These are phyloP conservation scores for Eutreptiella sp. DNA, from an alignment of 208 protist species.

Conservation along the genomic window DNA sequence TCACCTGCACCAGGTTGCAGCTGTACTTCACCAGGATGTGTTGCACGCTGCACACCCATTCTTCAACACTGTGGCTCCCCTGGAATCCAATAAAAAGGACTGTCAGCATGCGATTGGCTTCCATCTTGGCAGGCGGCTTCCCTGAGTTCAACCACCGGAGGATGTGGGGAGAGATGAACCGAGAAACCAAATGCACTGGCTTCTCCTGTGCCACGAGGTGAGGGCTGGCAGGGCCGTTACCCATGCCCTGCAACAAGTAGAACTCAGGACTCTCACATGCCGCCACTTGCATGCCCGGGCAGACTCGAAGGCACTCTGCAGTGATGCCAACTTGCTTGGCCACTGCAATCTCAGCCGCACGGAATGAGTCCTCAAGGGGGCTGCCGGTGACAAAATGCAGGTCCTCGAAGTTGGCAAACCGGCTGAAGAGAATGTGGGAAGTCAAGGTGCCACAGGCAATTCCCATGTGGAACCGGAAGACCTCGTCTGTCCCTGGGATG, in stretches of 20 bases:
- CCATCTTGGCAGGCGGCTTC: not conserved
- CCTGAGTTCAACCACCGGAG: not conserved
- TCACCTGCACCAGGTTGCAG: not conserved
- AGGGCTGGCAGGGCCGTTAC: too few species aligned
- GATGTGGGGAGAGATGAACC: not conserved
- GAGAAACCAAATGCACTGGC: not conserved
- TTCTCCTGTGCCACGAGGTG: too few species aligned
- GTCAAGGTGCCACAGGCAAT: not conserved
- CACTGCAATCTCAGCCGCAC: not conserved
- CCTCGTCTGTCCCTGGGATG: not conserved
- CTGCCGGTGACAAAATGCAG: not conserved
- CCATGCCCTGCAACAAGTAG: too few species aligned
- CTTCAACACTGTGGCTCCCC: too few species aligned
- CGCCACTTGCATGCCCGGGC: not conserved
- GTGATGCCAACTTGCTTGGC: not conserved
- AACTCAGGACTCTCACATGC: not conserved
- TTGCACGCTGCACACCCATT: not conserved
- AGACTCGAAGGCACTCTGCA: not conserved
- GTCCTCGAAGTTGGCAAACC: not conserved
- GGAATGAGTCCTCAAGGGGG: not conserved
- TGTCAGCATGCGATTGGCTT: not conserved
- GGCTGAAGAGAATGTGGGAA: not conserved
- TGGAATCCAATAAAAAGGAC: not conserved
- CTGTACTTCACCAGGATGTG: not conserved
- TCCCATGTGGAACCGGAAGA: conserved; percentile 3